These are phyloP conservation scores for Ambrosiella xylebori DNA, from an alignment of 2,329 filamentous ascomycete species.

Conservation along the genomic window DNA sequence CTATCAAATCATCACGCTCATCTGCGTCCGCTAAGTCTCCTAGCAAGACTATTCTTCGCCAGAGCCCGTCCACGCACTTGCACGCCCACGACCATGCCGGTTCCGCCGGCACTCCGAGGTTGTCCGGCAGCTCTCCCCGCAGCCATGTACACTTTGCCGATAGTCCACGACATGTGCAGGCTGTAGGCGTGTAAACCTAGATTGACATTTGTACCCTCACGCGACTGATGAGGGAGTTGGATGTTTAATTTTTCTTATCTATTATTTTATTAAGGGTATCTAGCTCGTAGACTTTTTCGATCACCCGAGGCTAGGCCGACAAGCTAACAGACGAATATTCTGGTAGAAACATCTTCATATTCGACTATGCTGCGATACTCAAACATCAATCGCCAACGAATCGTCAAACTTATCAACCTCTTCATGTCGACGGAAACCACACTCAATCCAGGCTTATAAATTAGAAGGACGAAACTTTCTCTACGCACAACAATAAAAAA, in stretches of 20 bases:
- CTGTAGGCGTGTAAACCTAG: conserved; percentile 12
- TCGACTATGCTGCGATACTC: no score
- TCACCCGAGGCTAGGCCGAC: not conserved
- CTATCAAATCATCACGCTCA: conserved; percentile 12
- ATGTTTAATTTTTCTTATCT: no score
- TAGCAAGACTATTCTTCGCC: conserved; percentile 11
- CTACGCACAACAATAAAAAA: conserved; percentile 1
- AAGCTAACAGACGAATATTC: not conserved
- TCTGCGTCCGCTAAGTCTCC: conserved; percentile 10
- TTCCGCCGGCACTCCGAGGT: not conserved
- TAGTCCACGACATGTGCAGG: conserved; percentile 10
- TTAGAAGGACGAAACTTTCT: conserved; percentile 7
- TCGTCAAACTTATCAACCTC: not conserved
- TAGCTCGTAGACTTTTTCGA: not conserved
- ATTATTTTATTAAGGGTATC: not conserved
- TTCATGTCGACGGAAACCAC: not conserved
- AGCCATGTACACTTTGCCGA: conserved; percentile 13
- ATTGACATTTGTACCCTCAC: conserved; percentile 4
- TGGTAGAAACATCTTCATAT: no score
- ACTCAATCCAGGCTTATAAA: conserved; percentile 8
- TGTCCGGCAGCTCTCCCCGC: conserved; percentile 10
- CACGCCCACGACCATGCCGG: not conserved
- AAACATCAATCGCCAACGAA: no score
- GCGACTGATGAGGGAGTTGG: not conserved
- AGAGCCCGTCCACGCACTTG: conserved; percentile 11